These are phyloP conservation scores for Kodamaea suecica DNA, from an alignment of 1,139 yeast genomes.

Conservation along the genomic window DNA sequence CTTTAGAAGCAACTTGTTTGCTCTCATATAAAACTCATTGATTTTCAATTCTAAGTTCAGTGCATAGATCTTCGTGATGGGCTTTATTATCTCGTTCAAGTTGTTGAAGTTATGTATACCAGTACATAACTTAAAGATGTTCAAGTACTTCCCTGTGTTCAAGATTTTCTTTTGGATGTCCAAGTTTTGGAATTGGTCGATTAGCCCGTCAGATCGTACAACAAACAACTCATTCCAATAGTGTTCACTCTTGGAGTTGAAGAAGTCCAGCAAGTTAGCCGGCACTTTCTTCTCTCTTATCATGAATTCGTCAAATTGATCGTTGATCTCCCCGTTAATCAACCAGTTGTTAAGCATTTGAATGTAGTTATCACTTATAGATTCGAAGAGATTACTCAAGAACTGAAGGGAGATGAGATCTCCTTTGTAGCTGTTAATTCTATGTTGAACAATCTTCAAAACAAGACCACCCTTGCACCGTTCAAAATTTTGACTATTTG, in stretches of 20 bases:
- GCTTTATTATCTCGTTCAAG: constrained; percentile 28
- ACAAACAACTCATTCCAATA: constrained; percentile 87
- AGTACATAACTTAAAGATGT: constrained; percentile 62
- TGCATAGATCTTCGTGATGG: constrained; percentile 49
- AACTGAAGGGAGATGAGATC: constrained; percentile 57
- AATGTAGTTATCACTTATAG: constrained; percentile 64
- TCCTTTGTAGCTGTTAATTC: constrained; percentile 61
- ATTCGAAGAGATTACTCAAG: constrained; percentile 50
- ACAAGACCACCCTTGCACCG: constrained; percentile 69
- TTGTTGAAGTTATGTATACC: constrained; percentile 37
- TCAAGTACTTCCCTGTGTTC: constrained; percentile 80
- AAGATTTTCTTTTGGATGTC: constrained; percentile 63
- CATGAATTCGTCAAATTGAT: constrained; percentile 81
- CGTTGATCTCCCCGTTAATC: constrained; percentile 67
- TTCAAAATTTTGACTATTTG: constrained; percentile 53
- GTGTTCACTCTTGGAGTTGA: constrained; percentile 59
- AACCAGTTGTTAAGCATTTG: constrained; percentile 77
- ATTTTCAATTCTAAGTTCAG: constrained; percentile 57
- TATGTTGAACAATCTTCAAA: constrained; percentile 56
- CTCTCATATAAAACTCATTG: constrained; percentile 61
- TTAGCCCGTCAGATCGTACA: constrained; percentile 70
- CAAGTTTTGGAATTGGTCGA: constrained; percentile 58
- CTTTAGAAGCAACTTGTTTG: constrained; percentile 61
- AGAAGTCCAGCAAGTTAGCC: constrained; percentile 28
- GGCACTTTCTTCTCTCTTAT: constrained; percentile 48